Percentiles rank a stretch among this genome's conserved stretches.
Evolutionary conservation across 1,139 yeast genomes (phyloP).

Genomic region (Pichia sp.): DNA sequence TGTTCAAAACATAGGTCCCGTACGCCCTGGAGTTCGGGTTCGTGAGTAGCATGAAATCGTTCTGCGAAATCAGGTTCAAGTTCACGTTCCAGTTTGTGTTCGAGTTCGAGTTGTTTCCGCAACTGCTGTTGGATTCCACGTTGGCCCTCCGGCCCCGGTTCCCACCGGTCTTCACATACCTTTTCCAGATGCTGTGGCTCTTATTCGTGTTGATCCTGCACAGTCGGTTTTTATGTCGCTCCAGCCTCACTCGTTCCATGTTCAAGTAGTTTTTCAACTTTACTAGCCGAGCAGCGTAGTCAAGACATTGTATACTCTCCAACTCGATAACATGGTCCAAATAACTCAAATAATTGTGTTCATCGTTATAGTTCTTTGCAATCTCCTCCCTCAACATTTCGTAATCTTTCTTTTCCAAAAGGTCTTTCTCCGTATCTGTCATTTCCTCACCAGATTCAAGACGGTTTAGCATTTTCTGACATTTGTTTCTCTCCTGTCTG

Average conservation of each 20-base stretch:
- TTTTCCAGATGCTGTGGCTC: constrained; percentile 15
- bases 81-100: background rate
- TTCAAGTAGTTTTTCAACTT: constrained; percentile 33
- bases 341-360: constrained; percentile 27
- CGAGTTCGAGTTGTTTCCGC: background rate
- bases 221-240: constrained; percentile 9
- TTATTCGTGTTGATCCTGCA: constrained; percentile 13
- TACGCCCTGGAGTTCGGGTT: constrained; percentile 27
- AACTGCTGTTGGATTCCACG: background rate
- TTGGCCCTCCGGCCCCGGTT: background rate
- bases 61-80: constrained; percentile 6
- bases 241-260: constrained; percentile 13
- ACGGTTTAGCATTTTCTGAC: constrained; percentile 7
- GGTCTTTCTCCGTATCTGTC: constrained; percentile 27
- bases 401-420: constrained; percentile 32
- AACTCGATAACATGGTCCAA: constrained; percentile 26
- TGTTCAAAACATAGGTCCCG: constrained; percentile 24
- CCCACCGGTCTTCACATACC: constrained; percentile 10
- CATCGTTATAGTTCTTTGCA: constrained; percentile 26
- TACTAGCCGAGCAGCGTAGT: constrained; percentile 29
- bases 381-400: constrained; percentile 30
- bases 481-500: constrained; percentile 11
- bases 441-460: constrained; percentile 8
- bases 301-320: constrained; percentile 29
- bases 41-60: constrained; percentile 21